Evolutionary conservation across 2,329 filamentous ascomycete species (phyloP).

Genomic region (Fusarium siculi): DNA sequence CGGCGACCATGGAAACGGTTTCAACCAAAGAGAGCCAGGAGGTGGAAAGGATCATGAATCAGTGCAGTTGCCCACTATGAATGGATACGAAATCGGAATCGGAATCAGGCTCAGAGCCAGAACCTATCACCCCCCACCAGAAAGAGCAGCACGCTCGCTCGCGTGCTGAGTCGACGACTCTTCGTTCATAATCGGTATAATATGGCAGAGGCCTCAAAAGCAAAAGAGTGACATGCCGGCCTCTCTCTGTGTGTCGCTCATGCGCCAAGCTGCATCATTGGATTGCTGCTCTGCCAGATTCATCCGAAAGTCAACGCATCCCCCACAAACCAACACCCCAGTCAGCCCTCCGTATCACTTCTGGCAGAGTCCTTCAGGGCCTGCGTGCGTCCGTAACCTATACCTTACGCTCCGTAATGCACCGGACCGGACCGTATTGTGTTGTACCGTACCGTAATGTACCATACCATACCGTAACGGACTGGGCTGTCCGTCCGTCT

Average conservation of each 20-base stretch:
- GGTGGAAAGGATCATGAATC: conserved; percentile 4
- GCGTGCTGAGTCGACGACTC: neutral
- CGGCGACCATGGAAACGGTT: neutral
- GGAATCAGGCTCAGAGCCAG: neutral
- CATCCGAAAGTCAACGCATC: neutral
- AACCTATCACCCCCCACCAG: neutral
- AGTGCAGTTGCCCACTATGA: conserved; percentile 1
- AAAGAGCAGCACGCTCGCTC: neutral
- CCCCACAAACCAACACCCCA: conserved; percentile 8
- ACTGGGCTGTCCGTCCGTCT: neutral
- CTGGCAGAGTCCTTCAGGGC: neutral
- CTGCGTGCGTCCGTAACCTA: neutral
- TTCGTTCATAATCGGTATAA: neutral
- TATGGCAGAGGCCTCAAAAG: conserved; percentile 15
- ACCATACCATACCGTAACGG: neutral
- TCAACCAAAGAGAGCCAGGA: neutral
- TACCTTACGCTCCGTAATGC: neutral
- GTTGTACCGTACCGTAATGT: neutral
- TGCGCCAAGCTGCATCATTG: conserved; percentile 37
- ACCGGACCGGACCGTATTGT: neutral
- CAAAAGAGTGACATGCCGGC: neutral
- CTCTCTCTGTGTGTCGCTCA: conserved; percentile 21
- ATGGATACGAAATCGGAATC: neutral
- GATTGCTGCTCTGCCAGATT: conserved; percentile 8
- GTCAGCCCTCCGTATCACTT: conserved; percentile 1